Base-by-base conservation (phyloP, 805 yeast genomes). In the Saturnispora galanensis region DNA sequence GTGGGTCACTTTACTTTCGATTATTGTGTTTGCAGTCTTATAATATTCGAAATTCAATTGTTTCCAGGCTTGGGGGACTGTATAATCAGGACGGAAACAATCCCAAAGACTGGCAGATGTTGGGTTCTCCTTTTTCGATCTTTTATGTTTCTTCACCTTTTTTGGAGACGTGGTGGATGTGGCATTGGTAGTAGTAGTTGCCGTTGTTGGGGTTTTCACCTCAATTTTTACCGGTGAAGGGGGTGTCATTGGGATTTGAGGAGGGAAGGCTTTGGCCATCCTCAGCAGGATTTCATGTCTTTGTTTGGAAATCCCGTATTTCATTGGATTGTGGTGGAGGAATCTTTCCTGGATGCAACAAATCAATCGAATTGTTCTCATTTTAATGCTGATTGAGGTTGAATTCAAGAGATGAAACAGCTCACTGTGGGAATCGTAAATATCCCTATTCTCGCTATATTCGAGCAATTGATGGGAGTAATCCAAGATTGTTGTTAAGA, bases 391-490 rank as follows among this genome's bases (percentile, higher is more conserved):
- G 29, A 82, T 62, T 8, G 82, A 75, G 12, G 80, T 78, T 12
- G 81, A 70, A 45, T 73, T 73, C 38, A 86, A 56, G 49, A 88
- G 62, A 36, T 68, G 66, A 47, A 70, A 76, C 45, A 88, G 68
- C 32, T 79, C 67, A 41, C 80, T 81, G 15, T 75, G 63, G 16
- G 87, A 79, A n/a, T 79, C 67, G 58, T 84, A 88, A 18, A 84
- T 68, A 41, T 74, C 72, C 49, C 85, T 70, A 53, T 81, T 79
- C 28, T 78, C 68, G 44, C 93, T 81, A 53, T 83, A 77, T 35
- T 81, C 84, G 38, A 89, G 63, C 30, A 89, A 63, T 41, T 76
- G 61, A 31, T 73, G 68, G 0, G 90, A 73, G 56, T 84, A 86
- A 6, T 71, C 66, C 40, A 85, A 64, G 37, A 86, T 67, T 1